A percentile compares a stretch with the other conserved stretches of the same genome.
Evolutionary conservation across 768 basidiomycete species (phyloP).

Genomic region (Neoboletus magnificus): DNA sequence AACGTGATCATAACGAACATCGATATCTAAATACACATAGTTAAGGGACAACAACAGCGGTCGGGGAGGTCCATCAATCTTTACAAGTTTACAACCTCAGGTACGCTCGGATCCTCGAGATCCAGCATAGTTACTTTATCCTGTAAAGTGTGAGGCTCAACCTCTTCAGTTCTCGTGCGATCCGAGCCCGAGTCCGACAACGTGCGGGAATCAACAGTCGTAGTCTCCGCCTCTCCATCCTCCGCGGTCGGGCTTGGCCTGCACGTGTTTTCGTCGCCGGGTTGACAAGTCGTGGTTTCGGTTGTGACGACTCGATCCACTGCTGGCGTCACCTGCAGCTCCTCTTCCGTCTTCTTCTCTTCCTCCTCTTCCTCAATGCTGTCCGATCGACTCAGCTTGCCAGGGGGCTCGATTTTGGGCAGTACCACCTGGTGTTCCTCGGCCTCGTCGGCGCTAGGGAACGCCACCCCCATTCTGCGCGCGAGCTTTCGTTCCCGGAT

Average conservation of each 20-base stretch:
- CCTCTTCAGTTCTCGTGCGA: conserved; percentile 24
- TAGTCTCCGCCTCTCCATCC: conserved; percentile 21
- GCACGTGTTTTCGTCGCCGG: conserved; percentile 2
- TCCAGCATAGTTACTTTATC: conserved; percentile 24
- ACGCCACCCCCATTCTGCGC: conserved; percentile 28
- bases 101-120: conserved; percentile 25
- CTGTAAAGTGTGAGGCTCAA: conserved; percentile 23
- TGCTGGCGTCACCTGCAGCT: neutral
- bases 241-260: conserved; percentile 5
- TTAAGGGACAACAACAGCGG: conserved; percentile 12
- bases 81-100: conserved; percentile 15
- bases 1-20: neutral
- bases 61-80: neutral
- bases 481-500: conserved; percentile 33
- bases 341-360: conserved; percentile 18
- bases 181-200: conserved; percentile 30
- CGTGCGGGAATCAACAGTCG: conserved; percentile 24
- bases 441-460: conserved; percentile 9
- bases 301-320: neutral
- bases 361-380: conserved; percentile 33
- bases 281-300: neutral
- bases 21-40: conserved; percentile 25
- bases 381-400: conserved; percentile 28
- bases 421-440: conserved; percentile 17
- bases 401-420: conserved; percentile 21